Conservation (phyloP, 208 protist genomes). For the Trypanosoma conorhini region DNA sequence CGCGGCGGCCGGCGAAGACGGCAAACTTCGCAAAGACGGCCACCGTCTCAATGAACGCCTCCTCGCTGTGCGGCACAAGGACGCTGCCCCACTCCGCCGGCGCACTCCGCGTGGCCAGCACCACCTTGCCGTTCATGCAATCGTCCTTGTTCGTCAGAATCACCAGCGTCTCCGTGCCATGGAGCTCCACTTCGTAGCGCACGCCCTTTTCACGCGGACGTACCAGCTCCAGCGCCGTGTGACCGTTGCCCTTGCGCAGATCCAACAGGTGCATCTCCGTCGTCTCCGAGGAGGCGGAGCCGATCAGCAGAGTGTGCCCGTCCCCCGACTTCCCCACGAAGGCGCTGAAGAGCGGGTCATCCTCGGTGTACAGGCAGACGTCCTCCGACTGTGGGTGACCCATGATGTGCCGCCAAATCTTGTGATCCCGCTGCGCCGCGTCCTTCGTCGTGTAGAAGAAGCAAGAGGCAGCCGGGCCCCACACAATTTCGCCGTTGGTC, state of each 20-base stretch:
- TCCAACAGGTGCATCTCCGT: slow-evolving; percentile 79
- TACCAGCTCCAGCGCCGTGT: slow-evolving; percentile 65
- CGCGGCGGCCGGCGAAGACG: slow-evolving; percentile 65
- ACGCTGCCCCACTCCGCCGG: slow-evolving; percentile 50
- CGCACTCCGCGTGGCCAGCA: slow-evolving; percentile 48
- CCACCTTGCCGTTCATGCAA: slow-evolving; percentile 76
- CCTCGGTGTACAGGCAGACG: slow-evolving; percentile 79
- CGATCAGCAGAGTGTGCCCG: slow-evolving; percentile 64
- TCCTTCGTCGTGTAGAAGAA: slow-evolving; percentile 91
- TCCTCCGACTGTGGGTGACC: slow-evolving; percentile 68
- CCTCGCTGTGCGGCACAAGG: slow-evolving; percentile 54
- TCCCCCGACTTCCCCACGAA: slow-evolving; percentile 58
- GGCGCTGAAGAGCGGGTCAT: slow-evolving; percentile 72
- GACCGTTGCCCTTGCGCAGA: slow-evolving; percentile 54
- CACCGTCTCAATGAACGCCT: slow-evolving; percentile 52
- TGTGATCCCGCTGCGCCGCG: slow-evolving; percentile 69
- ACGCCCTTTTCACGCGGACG: slow-evolving; percentile 76
- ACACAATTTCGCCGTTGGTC: slow-evolving; percentile 78
- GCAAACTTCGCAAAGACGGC: slow-evolving; percentile 59
- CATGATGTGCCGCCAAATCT: slow-evolving; percentile 87
- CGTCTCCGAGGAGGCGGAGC: slow-evolving; percentile 72
- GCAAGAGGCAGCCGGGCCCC: slow-evolving; percentile 52
- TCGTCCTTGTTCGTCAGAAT: slow-evolving; percentile 83
- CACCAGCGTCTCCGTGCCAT: slow-evolving; percentile 66
- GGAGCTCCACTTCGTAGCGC: slow-evolving; percentile 76